Evolutionary conservation across 495 filamentous ascomycete species (phyloP).

Genomic region (Chaetomium fimeti): DNA sequence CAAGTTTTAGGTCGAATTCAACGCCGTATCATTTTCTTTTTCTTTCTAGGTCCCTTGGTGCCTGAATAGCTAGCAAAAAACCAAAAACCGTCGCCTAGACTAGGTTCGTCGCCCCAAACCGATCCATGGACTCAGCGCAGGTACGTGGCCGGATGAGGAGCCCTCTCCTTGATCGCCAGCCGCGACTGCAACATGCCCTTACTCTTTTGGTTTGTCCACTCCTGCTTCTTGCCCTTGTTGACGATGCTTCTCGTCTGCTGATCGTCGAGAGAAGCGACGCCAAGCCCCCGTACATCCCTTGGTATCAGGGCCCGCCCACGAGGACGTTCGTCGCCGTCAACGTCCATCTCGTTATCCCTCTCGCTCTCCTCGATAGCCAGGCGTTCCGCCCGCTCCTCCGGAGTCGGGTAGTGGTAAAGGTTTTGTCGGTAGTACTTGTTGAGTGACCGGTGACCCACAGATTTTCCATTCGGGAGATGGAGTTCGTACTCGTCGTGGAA

Average conservation of each 20-base stretch:
- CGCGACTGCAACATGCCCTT: constrained; percentile 23
- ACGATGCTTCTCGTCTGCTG: constrained; percentile 24
- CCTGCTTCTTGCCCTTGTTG: constrained; percentile 31
- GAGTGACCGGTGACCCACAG: constrained; percentile 86
- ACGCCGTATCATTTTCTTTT: no score
- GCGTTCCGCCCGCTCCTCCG: constrained; percentile 62
- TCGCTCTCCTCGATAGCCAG: constrained; percentile 52
- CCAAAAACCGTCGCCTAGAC: background rate
- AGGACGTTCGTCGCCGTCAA: constrained; percentile 25
- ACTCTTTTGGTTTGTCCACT: constrained; percentile 27
- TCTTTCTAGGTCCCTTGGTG: no score
- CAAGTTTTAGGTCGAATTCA: no score
- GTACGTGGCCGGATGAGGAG: constrained; percentile 34
- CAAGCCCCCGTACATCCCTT: constrained; percentile 32
- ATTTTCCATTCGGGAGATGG: constrained; percentile 84
- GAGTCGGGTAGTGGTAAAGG: constrained; percentile 73
- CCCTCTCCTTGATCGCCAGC: constrained; percentile 35
- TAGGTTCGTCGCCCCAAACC: background rate
- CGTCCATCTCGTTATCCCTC: constrained; percentile 32
- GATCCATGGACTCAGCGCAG: constrained; percentile 23
- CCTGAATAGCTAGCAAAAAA: background rate
- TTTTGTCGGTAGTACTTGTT: constrained; percentile 90
- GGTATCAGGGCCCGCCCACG: constrained; percentile 29
- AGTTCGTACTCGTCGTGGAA: constrained; percentile 91
- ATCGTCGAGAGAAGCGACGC: constrained; percentile 23